These are phyloP conservation scores for Dentipellis sp. DNA, from an alignment of 768 basidiomycete genomes.

Conservation along the genomic window DNA sequence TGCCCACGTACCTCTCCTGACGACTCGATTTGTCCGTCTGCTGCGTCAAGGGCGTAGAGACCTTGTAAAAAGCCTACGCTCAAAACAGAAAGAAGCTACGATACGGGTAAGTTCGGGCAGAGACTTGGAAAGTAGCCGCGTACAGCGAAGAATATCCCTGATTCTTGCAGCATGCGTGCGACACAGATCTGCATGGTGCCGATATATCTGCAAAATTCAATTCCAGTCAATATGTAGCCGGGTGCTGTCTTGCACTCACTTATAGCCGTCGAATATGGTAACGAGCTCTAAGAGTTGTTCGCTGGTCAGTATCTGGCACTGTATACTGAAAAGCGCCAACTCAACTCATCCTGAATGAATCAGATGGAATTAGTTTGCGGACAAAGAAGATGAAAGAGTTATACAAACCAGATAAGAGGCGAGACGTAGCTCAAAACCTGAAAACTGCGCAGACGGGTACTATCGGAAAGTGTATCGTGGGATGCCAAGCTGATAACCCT, in stretches of 20 bases:
- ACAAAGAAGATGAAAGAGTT: neutral
- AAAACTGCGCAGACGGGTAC: conserved; percentile 61
- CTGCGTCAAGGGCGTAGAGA: conserved; percentile 83
- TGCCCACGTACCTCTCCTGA: neutral
- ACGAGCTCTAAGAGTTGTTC: conserved; percentile 46
- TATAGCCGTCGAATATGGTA: conserved; percentile 74
- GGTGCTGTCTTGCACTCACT: conserved; percentile 35
- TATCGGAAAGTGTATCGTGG: conserved; percentile 25
- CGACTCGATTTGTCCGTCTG: conserved; percentile 51
- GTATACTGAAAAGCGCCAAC: neutral
- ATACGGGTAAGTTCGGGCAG: neutral
- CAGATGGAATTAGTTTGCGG: neutral
- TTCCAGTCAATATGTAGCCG: neutral
- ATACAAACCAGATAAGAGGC: conserved; percentile 74
- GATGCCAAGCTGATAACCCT: conserved; percentile 49
- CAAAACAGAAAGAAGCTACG: conserved; percentile 70
- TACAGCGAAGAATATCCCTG: conserved; percentile 85
- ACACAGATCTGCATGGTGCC: conserved; percentile 94
- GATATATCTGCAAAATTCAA: conserved; percentile 45
- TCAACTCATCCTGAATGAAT: conserved; percentile 62
- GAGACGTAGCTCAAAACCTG: conserved; percentile 83
- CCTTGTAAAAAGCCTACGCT: conserved; percentile 81
- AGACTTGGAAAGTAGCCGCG: conserved; percentile 13
- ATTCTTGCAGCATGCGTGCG: conserved; percentile 87
- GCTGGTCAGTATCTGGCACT: neutral